These are phyloP conservation scores for Aspergillus proliferans DNA, from an alignment of 2,329 filamentous ascomycete genomes.

Conservation along the genomic window DNA sequence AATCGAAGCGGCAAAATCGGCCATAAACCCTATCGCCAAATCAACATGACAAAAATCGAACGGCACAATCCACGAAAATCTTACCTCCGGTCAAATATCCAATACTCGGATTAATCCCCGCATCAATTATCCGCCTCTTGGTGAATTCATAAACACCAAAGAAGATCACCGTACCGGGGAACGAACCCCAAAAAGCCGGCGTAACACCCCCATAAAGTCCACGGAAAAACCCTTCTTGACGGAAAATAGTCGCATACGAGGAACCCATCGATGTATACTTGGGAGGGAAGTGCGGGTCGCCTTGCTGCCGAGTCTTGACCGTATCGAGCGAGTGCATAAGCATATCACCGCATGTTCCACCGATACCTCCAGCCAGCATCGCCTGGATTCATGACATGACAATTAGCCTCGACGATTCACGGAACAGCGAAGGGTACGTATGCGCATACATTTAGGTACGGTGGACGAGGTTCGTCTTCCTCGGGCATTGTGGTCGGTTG, in stretches of 20 bases:
- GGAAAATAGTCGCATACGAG: slow-evolving; percentile 86
- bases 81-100: slow-evolving; percentile 80
- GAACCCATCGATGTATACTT: slow-evolving; percentile 87
- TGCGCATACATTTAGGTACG: slow-evolving; percentile 56
- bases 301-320: slow-evolving; percentile 96
- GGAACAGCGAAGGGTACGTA: not conserved
- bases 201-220: slow-evolving; percentile 92
- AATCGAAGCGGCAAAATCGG: slow-evolving; percentile 84
- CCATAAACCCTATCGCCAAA: slow-evolving; percentile 64
- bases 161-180: slow-evolving; percentile 88
- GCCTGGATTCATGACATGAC: slow-evolving; percentile 48
- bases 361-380: slow-evolving; percentile 91
- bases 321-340: slow-evolving; percentile 99
- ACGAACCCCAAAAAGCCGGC: slow-evolving; percentile 84
- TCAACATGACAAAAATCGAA: slow-evolving; percentile 4
- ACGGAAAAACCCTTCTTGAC: slow-evolving; percentile 79
- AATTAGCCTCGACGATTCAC: not conserved
- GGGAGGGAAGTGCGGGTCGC: slow-evolving; percentile 85
- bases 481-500: slow-evolving; percentile 30
- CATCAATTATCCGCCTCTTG: slow-evolving; percentile 82
- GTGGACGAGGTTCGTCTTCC: slow-evolving; percentile 54
- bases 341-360: slow-evolving; percentile 90
- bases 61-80: slow-evolving; percentile 9
- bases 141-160: slow-evolving; percentile 96
- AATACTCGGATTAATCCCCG: slow-evolving; percentile 71